Evolutionary conservation across 768 basidiomycete genomes (phyloP), one percentile per base, ranked within the genome.

Genomic region (Macrolepiota albuminosa): DNA sequence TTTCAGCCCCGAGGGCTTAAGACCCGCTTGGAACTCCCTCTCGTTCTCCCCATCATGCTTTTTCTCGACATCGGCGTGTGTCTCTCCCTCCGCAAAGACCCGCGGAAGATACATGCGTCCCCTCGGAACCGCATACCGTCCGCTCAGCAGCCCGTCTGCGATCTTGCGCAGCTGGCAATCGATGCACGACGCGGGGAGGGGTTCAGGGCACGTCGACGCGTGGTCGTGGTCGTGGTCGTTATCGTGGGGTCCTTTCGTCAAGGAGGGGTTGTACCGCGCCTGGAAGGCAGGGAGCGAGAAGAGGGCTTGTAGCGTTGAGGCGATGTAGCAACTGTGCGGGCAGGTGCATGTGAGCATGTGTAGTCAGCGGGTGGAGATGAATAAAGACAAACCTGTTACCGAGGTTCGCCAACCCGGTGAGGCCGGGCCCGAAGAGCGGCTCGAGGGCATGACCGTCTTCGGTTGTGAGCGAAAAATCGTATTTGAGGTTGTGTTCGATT

Each of bases 121-220:
- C 53, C 81, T 83, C 9, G 86, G 85, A 56, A 79, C 79, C 2
- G 94, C 88, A 71, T 98, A 98, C 21, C 96, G 84, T 10, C 97
- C 96, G 26, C 93, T 95, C 49, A 98, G 74, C 5, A 99, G 81
- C 9, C 97, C 97, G 66, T 98, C 95, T 1, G 88, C 90, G 40
- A 98, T 71, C 71, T 98, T 99, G 69, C 81, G 78, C 83, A 98
- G 87, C 73, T 98, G 95, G 72, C 97, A 97, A 68, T 96, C 93
- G n/a, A 98, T 75, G 65, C 96, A 98, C 14, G 84, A 79, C 0
- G 91, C 91, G 0, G 93, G 94, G 2, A 91, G 79, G 0, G 81
- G 63, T 61, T 85, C 84, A 10, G 79, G 64, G 72, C 95, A 98
- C 4, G 75, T 72, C 9, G 74, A 68, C 59, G 83, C 82, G 71